Conservation (phyloP, 202 grass and related monocot species). For the Bolboschoenoplectus hybrid region DNA sequence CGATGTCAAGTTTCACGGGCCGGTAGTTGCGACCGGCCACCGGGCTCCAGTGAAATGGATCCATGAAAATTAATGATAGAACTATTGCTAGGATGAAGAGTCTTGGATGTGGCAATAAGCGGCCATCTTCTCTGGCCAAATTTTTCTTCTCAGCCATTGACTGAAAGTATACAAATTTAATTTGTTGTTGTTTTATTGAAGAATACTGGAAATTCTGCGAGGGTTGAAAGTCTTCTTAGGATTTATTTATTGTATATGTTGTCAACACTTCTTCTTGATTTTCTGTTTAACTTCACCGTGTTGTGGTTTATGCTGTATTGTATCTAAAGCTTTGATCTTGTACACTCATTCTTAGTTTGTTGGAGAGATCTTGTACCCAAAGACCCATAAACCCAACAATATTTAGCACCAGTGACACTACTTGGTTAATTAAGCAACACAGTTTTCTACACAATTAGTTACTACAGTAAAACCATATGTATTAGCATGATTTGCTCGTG, state of each 20-base stretch:
- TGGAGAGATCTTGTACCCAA: neutral
- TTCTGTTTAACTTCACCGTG: neutral
- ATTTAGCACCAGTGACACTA: neutral
- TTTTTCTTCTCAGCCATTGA: constrained; percentile 56
- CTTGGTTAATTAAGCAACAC: neutral
- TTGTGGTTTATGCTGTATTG: constrained; percentile 9
- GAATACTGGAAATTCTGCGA: constrained; percentile 15
- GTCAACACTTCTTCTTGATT: constrained; percentile 14
- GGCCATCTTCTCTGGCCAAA: constrained; percentile 45
- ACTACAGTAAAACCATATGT: neutral
- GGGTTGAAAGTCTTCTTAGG: constrained; percentile 44
- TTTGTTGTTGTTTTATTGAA: constrained; percentile 4
- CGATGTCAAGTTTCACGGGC: constrained; percentile 72
- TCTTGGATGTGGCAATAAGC: constrained; percentile 49
- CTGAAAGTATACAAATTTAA: neutral
- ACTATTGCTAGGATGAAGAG: constrained; percentile 66
- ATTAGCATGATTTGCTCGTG: constrained; percentile 56
- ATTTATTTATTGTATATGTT: constrained; percentile 51
- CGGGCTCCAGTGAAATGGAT: constrained; percentile 68
- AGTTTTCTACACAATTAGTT: neutral
- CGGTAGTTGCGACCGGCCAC: constrained; percentile 66
- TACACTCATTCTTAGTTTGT: neutral
- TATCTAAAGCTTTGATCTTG: neutral
- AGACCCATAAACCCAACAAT: neutral
- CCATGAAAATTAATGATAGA: constrained; percentile 63